These are phyloP conservation scores for Botrytis sinoallii DNA, from an alignment of 2,329 filamentous ascomycete genomes.

Conservation along the genomic window DNA sequence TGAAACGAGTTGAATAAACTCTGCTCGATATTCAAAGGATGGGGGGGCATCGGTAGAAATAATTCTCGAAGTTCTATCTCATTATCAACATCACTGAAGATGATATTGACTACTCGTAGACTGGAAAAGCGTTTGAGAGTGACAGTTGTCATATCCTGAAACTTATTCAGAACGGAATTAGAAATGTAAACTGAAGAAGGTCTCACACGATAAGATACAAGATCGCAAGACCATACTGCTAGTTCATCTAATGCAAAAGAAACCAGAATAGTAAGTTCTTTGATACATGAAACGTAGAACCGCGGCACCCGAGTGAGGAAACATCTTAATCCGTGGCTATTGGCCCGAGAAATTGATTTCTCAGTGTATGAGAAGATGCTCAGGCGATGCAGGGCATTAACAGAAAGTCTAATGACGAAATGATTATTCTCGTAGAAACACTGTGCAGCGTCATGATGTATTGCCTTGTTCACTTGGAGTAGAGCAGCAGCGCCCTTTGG, in stretches of 20 bases:
- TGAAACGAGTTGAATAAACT: neutral
- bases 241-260: neutral
- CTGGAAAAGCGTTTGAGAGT: neutral
- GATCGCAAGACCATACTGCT: no score
- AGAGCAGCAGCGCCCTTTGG: no score
- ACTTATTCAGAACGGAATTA: neutral
- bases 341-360: neutral
- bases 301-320: neutral
- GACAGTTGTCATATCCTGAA: neutral
- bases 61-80: neutral
- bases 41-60: rapidly evolving
- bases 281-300: neutral
- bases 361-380: neutral
- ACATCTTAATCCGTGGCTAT: neutral
- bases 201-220: no score
- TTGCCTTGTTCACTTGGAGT: neutral
- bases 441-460: neutral
- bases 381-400: neutral
- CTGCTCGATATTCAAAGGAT: neutral
- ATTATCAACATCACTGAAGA: neutral
- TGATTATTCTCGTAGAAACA: neutral
- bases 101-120: neutral
- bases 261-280: neutral
- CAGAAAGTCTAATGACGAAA: neutral
- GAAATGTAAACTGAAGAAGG: neutral